phyloP scores from a whole-genome alignment of 768 basidiomycete species.

The Serendipita vermifera region DNA sequence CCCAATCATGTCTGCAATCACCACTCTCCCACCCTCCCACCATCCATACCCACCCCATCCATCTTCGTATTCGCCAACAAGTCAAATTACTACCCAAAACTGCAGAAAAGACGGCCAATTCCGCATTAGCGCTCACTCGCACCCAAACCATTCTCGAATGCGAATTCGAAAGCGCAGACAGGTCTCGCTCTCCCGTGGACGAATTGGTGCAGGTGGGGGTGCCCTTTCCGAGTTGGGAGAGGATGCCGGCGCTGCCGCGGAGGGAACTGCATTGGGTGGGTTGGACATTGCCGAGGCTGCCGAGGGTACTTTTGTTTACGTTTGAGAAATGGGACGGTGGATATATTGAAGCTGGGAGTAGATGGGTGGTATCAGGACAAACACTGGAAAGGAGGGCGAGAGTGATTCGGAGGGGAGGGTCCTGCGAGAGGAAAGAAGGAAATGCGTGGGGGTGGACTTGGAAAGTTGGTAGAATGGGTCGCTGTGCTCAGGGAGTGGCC shows the following conservation, averaged over 20 bases:
- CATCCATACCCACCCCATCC: constrained; percentile 47
- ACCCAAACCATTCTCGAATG: constrained; percentile 70
- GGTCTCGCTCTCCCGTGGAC: neutral
- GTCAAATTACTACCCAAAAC: constrained; percentile 49
- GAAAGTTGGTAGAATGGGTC: too few relatives aligned
- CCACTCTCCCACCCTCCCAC: constrained; percentile 61
- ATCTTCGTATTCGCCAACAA: constrained; percentile 67
- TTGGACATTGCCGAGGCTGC: constrained; percentile 63
- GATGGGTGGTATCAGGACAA: constrained; percentile 12
- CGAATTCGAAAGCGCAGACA: constrained; percentile 59
- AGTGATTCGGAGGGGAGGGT: too few relatives aligned
- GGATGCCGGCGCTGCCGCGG: constrained; percentile 22
- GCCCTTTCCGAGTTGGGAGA: constrained; percentile 58
- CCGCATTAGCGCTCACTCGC: constrained; percentile 50
- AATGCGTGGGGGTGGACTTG: too few relatives aligned
- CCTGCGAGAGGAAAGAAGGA: too few relatives aligned
- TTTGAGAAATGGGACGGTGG: constrained; percentile 80
- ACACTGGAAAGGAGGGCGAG: too few relatives aligned
- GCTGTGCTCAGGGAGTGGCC: too few relatives aligned
- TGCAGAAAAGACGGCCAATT: constrained; percentile 23
- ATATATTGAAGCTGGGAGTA: constrained; percentile 40
- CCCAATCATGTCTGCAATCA: constrained; percentile 51
- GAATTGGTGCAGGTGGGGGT: constrained; percentile 38
- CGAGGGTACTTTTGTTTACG: constrained; percentile 40
- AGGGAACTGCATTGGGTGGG: constrained; percentile 41